Evolutionary conservation across 345 rosid genomes (phyloP).

Genomic region (Murraya koenigii): DNA sequence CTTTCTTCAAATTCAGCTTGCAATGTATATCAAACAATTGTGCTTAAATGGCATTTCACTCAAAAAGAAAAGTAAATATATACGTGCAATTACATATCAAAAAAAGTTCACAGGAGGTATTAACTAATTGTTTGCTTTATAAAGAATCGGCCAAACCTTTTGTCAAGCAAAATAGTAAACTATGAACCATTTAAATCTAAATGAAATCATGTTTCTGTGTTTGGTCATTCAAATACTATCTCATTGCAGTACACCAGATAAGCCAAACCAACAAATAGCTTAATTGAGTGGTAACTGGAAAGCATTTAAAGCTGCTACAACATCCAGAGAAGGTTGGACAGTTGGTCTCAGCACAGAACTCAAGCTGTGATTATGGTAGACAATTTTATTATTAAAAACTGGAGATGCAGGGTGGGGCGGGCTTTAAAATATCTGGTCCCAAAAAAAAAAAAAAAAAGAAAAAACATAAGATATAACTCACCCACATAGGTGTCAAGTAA

Average conservation of each 20-base stretch:
- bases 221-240: neutral
- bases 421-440: neutral
- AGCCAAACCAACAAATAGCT: neutral
- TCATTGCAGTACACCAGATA: neutral
- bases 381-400: neutral
- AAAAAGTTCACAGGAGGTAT: neutral
- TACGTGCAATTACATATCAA: neutral
- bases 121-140: neutral
- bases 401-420: too few species aligned
- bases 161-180: neutral
- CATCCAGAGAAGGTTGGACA: neutral
- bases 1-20: neutral
- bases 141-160: neutral
- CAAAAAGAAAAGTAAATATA: neutral
- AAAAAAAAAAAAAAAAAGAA: neutral
- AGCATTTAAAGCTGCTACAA: neutral
- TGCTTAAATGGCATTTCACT: neutral
- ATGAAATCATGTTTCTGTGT: neutral
- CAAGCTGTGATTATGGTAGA: neutral
- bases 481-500: conserved; percentile 79
- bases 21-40: neutral
- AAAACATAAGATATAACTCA: conserved; percentile 27
- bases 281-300: neutral
- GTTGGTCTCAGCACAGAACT: neutral
- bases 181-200: neutral